phyloP scores from a whole-genome alignment of 2,329 filamentous ascomycete species.

The Ilyonectria sp. region DNA sequence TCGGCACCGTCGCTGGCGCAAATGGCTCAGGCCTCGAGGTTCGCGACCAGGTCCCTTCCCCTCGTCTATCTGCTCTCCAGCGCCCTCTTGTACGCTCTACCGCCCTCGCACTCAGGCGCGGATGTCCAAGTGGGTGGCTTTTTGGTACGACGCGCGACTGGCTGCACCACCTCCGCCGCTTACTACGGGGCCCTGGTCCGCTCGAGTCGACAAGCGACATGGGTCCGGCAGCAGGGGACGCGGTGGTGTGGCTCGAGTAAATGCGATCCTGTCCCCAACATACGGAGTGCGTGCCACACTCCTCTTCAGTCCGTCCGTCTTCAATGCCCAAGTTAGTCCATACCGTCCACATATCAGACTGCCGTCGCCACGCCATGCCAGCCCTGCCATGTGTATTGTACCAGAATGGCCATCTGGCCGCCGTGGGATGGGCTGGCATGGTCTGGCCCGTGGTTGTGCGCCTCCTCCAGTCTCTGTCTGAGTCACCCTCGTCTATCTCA shows the following conservation, averaged over 20 bases:
- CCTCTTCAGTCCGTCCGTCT: neutral
- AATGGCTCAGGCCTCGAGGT: neutral
- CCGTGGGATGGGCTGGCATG: constrained; percentile 29
- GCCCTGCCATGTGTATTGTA: constrained; percentile 11
- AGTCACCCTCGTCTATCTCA: constrained; percentile 45
- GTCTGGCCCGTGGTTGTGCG: constrained; percentile 11
- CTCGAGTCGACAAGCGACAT: constrained; percentile 27
- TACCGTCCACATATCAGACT: constrained; percentile 10
- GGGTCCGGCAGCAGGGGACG: constrained; percentile 16
- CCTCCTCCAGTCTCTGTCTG: constrained; percentile 30
- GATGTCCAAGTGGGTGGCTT: constrained; percentile 11
- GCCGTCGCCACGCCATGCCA: constrained; percentile 17
- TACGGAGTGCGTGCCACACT: neutral
- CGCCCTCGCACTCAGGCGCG: constrained; percentile 15
- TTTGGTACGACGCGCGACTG: constrained; percentile 29
- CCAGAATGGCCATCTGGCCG: constrained; percentile 21
- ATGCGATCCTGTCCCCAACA: neutral
- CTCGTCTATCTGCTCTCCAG: neutral
- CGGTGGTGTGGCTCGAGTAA: constrained; percentile 21
- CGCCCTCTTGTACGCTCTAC: neutral
- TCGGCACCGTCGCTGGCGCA: neutral
- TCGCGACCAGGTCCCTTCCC: neutral
- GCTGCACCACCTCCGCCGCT: constrained; percentile 27
- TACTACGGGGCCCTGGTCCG: constrained; percentile 28
- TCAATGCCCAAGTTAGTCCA: neutral